phyloP scores from a whole-genome alignment of 139 green algal species.

The Diplosphaera chodatii region DNA sequence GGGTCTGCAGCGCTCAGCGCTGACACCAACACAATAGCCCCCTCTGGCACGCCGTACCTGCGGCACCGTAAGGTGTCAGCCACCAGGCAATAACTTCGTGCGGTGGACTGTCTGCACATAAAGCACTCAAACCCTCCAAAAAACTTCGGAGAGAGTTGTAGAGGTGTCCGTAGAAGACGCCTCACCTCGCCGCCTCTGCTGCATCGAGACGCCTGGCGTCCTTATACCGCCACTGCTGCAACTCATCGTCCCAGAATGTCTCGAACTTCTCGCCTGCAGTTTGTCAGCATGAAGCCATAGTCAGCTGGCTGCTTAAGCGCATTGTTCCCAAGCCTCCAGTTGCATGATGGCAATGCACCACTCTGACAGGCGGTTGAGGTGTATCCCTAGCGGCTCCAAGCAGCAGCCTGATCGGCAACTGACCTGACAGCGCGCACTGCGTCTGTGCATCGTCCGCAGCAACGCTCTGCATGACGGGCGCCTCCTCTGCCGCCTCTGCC shows the following conservation, averaged over 20 bases:
- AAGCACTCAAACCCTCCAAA: no score
- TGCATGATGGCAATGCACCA: no score
- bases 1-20: conserved; percentile 3
- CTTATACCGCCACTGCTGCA: conserved; percentile 62
- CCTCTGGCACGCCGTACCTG: conserved; percentile 31
- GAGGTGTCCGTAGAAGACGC: neutral
- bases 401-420: neutral
- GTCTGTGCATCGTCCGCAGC: conserved; percentile 42
- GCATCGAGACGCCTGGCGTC: conserved; percentile 20
- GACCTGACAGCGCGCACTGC: conserved; percentile 40
- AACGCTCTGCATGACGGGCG: conserved; percentile 17
- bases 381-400: no score
- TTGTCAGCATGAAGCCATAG: no score
- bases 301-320: no score
- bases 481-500: conserved; percentile 1
- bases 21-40: conserved; percentile 33
- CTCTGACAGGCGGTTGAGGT: no score
- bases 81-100: no score
- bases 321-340: no score
- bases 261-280: conserved; percentile 51
- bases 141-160: no score
- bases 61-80: neutral
- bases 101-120: no score
- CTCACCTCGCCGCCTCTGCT: conserved; percentile 24
- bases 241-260: conserved; percentile 54